phyloP scores from a whole-genome alignment of 2,329 filamentous ascomycete genomes.

The Lithohypha guttulata region DNA sequence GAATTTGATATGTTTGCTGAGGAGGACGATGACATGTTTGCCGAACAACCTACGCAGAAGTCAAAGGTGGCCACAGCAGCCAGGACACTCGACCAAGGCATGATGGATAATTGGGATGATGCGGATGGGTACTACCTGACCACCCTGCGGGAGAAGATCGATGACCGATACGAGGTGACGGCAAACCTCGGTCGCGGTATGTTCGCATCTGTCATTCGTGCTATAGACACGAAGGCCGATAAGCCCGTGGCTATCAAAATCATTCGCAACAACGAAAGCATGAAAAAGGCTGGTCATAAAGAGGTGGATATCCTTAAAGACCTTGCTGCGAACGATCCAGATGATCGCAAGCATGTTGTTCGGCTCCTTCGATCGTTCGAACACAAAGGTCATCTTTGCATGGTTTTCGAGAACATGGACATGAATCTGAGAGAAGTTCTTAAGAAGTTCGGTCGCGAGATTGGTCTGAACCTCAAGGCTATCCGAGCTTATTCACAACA shows the following conservation, averaged over 20 bases:
- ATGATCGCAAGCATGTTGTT: slow-evolving; percentile 85
- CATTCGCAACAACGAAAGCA: slow-evolving; percentile 89
- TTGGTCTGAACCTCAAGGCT: slow-evolving; percentile 80
- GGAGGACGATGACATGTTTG: slow-evolving; percentile 72
- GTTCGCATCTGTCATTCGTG: slow-evolving; percentile 91
- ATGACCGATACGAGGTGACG: slow-evolving; percentile 80
- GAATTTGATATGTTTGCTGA: slow-evolving; percentile 55
- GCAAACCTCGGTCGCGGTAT: slow-evolving; percentile 84
- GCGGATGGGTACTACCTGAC: slow-evolving; percentile 95
- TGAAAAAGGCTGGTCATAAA: slow-evolving; percentile 82
- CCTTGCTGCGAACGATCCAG: slow-evolving; percentile 71
- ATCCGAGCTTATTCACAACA: slow-evolving; percentile 86
- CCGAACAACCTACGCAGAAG: slow-evolving; percentile 56
- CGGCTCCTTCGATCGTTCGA: slow-evolving; percentile 80
- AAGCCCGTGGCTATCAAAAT: slow-evolving; percentile 91
- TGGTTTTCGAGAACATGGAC: slow-evolving; percentile 89
- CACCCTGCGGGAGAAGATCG: slow-evolving; percentile 79
- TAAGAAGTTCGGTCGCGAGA: slow-evolving; percentile 89
- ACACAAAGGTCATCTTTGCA: slow-evolving; percentile 88
- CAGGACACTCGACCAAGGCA: slow-evolving; percentile 56
- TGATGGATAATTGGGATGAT: slow-evolving; percentile 88
- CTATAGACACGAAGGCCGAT: slow-evolving; percentile 63
- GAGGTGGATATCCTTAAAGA: slow-evolving; percentile 90
- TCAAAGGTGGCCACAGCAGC: slow-evolving; percentile 40
- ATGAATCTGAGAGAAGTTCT: slow-evolving; percentile 88